Base-by-base conservation (phyloP, 177 flowering plant species). In the Vitis hybrid region DNA sequence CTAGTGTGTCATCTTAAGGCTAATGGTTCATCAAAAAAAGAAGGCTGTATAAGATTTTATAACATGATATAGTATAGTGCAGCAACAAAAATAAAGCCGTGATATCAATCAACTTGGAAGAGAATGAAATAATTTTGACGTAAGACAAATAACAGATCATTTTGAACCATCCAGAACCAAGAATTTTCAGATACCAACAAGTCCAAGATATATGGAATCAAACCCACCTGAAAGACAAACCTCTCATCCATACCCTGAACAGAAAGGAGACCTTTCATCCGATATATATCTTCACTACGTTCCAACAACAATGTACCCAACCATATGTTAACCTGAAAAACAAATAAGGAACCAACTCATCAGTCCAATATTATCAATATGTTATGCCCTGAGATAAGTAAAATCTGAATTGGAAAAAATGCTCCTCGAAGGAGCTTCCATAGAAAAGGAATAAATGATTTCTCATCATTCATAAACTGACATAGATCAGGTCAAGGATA, bases 261-360 rank as follows among this genome's bases (percentile, higher is more conserved):
- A 45, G 97, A 93, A 55, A 93, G 78, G 52, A 95, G 91, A 70
- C 98, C 99, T 76, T 95, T 95, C 99, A 93, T 93, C 50, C 98
- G 79, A 72, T 95, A 95, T 70, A 95, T 95, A 75, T 95, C 98
- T 53, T 95, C 98, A 70, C 98, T 93, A 10, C 85, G 81, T 64
- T 95, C 97, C 84, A 93, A 12, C 75, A 93, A 78, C 64, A 95
- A 74, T 22, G 90, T 93, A 51, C 99, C 98, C 62, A 95, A 82
- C 98, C 99, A 95, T 60, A 86, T 86, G 81, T 95, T 95, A 53
- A 97, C 98, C 99, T 95, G 96, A 72, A 58, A 51, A 69, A 14
- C 55, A 10, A 60, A 39, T 22, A 22, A 12, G 7, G 60, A 53
- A 6, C 22, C 64, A 22, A 48, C 26, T 52, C 69, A 70, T 20